Conservation (phyloP, 2,329 filamentous ascomycete genomes). For the Dactylellina haptotyla region DNA sequence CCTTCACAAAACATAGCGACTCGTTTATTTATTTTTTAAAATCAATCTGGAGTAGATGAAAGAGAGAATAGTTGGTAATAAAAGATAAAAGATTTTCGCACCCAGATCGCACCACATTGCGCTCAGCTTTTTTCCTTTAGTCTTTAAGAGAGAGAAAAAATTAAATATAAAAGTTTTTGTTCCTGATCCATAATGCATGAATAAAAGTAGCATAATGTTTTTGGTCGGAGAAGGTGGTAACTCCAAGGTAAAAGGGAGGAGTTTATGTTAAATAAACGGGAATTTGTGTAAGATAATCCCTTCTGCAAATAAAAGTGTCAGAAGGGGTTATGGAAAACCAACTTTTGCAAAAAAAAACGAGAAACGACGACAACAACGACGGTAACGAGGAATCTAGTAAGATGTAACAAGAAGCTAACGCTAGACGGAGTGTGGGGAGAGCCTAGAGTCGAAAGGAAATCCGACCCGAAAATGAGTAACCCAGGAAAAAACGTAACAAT, state of each 20-base stretch:
- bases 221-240: not conserved
- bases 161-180: too few relatives aligned
- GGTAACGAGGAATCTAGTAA: conserved; percentile 35
- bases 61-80: too few relatives aligned
- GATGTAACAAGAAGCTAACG: conserved; percentile 12
- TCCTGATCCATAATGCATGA: not conserved
- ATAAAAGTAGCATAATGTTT: not conserved
- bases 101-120: too few relatives aligned
- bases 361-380: conserved; percentile 13
- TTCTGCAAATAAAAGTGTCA: conserved; percentile 52
- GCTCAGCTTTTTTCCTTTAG: too few relatives aligned
- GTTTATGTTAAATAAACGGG: conserved; percentile 41
- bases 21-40: too few relatives aligned
- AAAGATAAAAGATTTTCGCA: too few relatives aligned
- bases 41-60: too few relatives aligned
- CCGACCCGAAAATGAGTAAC: not conserved
- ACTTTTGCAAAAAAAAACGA: conserved; percentile 43
- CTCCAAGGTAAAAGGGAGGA: conserved; percentile 43
- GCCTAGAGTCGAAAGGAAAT: conserved; percentile 19
- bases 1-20: too few relatives aligned
- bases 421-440: conserved; percentile 28
- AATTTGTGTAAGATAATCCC: conserved; percentile 18
- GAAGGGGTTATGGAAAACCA: conserved; percentile 23
- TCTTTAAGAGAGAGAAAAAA: too few relatives aligned
- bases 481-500: conserved; percentile 16